Evolutionary conservation across 306 rosid species (phyloP), one percentile per base, ranked within the genome.

Genomic region (Purshia tridentata): DNA sequence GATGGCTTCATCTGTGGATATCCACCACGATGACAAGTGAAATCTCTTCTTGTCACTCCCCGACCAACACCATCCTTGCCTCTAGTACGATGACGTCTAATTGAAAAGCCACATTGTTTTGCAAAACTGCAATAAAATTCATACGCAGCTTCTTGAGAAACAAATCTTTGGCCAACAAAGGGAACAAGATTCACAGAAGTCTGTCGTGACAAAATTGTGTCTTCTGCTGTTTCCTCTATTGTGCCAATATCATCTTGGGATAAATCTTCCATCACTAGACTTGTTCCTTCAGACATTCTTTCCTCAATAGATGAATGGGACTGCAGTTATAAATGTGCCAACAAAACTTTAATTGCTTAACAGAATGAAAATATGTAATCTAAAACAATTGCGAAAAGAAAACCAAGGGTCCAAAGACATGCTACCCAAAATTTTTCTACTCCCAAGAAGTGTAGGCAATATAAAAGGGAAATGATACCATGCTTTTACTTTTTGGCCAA

Each of bases 41-140:
- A 92, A 79, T 92, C 96, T 75, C 97, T 83, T 59, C 97, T 88
- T 3, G 96, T 92, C 60, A 92, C 88, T 80, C 96, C 97, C 49
- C 96, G 80, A 60, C 97, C 97, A 48, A 92, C 90, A 66, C 97
- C 97, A 78, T 92, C 97, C 79, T 92, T 92, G 71, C 97, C 96
- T 48, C 97, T 83, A 70, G 93, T 89, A 5, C 96, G 93, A 52
- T 92, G 96, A 3, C 96, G 87, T 69, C 97, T 77, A 57, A 92
- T 92, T 20, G 96, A 89, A 85, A 92, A 92, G 29, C 97, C 97
- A 72, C 88, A 88, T 61, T 89, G 96, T 59, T 88, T 88, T 11
- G 96, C 96, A 73, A 89, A 92, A 68, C 96, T 85, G 81, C 96
- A 86, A 66, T 92, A 92, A 76, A 89, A 92, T 61, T 89, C 97